These are phyloP conservation scores for Cladophialophora exuberans DNA, from an alignment of 2,329 filamentous ascomycete species.

Conservation along the genomic window DNA sequence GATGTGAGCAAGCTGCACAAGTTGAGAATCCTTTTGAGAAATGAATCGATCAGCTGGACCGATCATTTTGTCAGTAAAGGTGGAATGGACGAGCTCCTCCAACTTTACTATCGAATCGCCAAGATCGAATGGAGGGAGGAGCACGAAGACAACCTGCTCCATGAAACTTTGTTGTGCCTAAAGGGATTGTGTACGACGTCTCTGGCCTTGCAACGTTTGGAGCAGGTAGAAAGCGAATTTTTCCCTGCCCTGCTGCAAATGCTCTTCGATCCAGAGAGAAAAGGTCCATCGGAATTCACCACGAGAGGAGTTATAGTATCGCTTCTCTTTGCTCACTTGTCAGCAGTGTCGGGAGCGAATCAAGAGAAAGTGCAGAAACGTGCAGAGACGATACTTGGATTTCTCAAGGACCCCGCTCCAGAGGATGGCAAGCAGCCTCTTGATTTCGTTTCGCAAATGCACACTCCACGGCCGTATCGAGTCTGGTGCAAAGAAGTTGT, in stretches of 20 bases:
- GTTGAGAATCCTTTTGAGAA: constrained; percentile 81
- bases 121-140: constrained; percentile 97
- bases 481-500: constrained; percentile 92
- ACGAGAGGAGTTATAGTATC: constrained; percentile 89
- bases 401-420: constrained; percentile 77
- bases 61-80: constrained; percentile 86
- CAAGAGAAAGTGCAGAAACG: constrained; percentile 66
- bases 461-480: constrained; percentile 81
- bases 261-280: constrained; percentile 97
- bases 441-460: constrained; percentile 88
- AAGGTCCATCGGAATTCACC: constrained; percentile 94
- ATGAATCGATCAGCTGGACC: constrained; percentile 95
- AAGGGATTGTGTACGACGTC: constrained; percentile 94
- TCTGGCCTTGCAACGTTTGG: constrained; percentile 78
- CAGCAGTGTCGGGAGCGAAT: constrained; percentile 56
- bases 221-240: constrained; percentile 75
- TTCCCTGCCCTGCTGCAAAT: constrained; percentile 86
- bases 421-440: constrained; percentile 76
- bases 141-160: constrained; percentile 89
- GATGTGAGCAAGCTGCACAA: constrained; percentile 97
- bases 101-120: constrained; percentile 86
- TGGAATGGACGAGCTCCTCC: constrained; percentile 90
- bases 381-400: constrained; percentile 73
- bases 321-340: constrained; percentile 85
- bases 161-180: constrained; percentile 88